phyloP scores from a whole-genome alignment of 768 basidiomycete species.

The Brasilioporus rufonigricans region DNA sequence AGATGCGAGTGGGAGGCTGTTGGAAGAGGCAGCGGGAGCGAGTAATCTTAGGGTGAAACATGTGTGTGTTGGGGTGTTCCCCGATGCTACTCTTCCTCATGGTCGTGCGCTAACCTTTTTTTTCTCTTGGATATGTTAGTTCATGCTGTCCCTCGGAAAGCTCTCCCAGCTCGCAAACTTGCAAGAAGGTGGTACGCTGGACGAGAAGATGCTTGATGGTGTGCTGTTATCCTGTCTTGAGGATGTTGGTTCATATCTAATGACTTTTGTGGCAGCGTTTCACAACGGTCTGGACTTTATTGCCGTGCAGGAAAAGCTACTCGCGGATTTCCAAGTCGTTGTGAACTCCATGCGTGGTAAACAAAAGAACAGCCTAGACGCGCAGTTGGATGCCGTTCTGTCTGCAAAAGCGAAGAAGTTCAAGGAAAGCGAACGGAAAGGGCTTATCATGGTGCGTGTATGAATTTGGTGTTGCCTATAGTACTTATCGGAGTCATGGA shows the following conservation, averaged over 20 bases:
- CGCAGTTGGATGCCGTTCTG: constrained; percentile 62
- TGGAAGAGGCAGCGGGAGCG: constrained; percentile 57
- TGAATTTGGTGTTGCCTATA: background rate
- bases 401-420: constrained; percentile 49
- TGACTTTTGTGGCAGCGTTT: constrained; percentile 51
- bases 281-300: constrained; percentile 88
- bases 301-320: constrained; percentile 72
- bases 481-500: background rate
- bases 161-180: constrained; percentile 69
- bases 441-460: constrained; percentile 41
- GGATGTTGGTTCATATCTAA: constrained; percentile 1
- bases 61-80: constrained; percentile 42
- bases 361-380: constrained; percentile 62
- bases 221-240: constrained; percentile 11
- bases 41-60: constrained; percentile 69
- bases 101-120: constrained; percentile 6
- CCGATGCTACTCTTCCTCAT: background rate
- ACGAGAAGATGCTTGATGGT: constrained; percentile 60
- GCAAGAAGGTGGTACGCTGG: constrained; percentile 43
- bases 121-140: constrained; percentile 40
- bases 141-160: constrained; percentile 91
- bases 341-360: constrained; percentile 47
- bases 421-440: constrained; percentile 42
- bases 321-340: constrained; percentile 56
- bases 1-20: constrained; percentile 60